Evolutionary conservation across 371 early-diverging fungal species (phyloP), one percentile per base, ranked within the genome.

Genomic region (Smittium mucronatum): DNA sequence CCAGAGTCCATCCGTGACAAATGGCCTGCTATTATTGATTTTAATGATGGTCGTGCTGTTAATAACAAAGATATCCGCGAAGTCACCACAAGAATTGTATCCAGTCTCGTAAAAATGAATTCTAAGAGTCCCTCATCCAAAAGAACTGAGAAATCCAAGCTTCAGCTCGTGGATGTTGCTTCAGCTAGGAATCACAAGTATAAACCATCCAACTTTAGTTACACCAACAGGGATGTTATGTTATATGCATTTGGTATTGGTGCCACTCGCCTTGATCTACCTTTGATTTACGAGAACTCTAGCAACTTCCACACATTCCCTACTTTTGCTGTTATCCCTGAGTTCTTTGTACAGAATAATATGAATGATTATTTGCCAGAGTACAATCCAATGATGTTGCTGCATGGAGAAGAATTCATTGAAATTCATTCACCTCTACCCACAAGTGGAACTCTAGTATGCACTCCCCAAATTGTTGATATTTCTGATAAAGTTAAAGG

Each of bases 401-500:
- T 98, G 69, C 98, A 98, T 79, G 98, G 97, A 70, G 97, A 98
- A 79, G 97, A 98, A 81, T 96, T 88, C 83, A 79, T 94, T 64
- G 88, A 91, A 71, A 73, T 96, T 69, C 83, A 89, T 77, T 85
- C 85, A 71, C 90, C 93, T 33, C 79, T 95, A 30, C 94, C 95
- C 31, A 87, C 92, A 59, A 75, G 82, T 26, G 96, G 92, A 70
- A 88, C 81, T 34, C 80, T 98, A 63, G 83, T 78, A 66, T 87
- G 90, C 71, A 84, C 85, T 34, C 85, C 90, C 67, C 84, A 83
- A 73, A 75, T 96, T 61, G 82, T 98, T 69, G 97, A 96, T 70
- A 87, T 98, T 67, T 82, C 93, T 70, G 96, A 98, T 82, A 98
- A 96, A 86, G 95, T 94, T 74, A 95, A 94, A 81, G 94, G 92